Base-by-base conservation (phyloP, 495 filamentous ascomycete species). In the Neurospora discreta region DNA sequence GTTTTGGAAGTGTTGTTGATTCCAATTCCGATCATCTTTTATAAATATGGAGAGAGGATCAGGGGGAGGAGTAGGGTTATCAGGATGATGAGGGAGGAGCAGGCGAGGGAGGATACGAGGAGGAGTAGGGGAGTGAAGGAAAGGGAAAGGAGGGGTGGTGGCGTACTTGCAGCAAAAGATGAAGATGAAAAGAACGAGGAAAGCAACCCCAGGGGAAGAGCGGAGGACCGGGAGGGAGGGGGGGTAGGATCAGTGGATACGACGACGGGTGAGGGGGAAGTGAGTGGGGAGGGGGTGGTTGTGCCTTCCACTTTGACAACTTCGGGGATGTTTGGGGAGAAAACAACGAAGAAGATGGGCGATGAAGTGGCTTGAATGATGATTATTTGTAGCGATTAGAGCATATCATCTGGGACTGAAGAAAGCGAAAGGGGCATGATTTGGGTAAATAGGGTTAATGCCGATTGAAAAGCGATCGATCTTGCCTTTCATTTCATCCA, bases 11-110 rank as follows among this genome's bases (percentile, higher is more conserved):
- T 90, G 11, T 77, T 83, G 6, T 83, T 92, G 74, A 88, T 94
- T 20, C 93, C 93, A 0, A 94, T 96, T 73, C 93, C 93, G 0
- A 85, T 93, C 69, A 81, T 90, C 11, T 95, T 96, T 76, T 96
- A 92, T 73, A 85, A 84, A 43, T 94, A 91, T 75, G 92, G 93
- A 0, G 84, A 88, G 26, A 84, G 80, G 74, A 93, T 97, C 68
- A 84, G 93, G 20, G 83, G 79, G 70, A 88, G 82, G 76, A 92
- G 90, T 71, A 81, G 82, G 10, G 81, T 95, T 26, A 93, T 96
- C 70, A 78, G 84, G 72, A 79, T 82, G 68, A 89, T 97, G 88
- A 85, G 90, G 72, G 89, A 89, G 77, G 91, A 95, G 72, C 86
- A 87, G 78, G 87, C 85, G 74, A 88, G 82, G 78, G 77, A 88